These are phyloP conservation scores for Aphanomyces stellatus DNA, from an alignment of 352 stramenopile genomes.

Conservation along the genomic window DNA sequence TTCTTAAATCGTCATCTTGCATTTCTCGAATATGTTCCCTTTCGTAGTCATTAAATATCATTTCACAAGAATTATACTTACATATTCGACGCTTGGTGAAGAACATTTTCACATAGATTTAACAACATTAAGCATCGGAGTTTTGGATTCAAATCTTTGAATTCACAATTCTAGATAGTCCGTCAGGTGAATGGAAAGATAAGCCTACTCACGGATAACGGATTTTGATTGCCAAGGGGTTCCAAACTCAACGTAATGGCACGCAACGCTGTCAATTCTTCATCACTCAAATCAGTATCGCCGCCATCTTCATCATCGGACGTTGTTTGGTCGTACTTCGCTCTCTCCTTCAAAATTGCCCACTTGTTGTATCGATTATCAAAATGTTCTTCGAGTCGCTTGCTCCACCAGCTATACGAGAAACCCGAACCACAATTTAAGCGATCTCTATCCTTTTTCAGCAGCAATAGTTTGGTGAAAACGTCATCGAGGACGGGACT, in stretches of 20 bases:
- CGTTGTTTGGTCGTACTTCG: conserved; percentile 44
- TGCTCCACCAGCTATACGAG: conserved; percentile 86
- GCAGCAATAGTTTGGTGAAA: conserved; percentile 77
- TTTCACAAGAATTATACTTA: conserved; percentile 17
- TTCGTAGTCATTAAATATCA: not conserved
- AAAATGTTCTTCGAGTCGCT: conserved; percentile 78
- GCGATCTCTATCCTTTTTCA: conserved; percentile 73
- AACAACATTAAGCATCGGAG: conserved; percentile 74
- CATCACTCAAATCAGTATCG: conserved; percentile 2
- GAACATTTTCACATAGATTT: conserved; percentile 71
- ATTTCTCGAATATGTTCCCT: conserved; percentile 81
- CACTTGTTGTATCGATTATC: conserved; percentile 73
- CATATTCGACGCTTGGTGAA: conserved; percentile 72
- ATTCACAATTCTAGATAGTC: not conserved
- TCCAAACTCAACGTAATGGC: not conserved
- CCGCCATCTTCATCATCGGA: conserved; percentile 64
- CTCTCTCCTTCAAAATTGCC: conserved; percentile 67
- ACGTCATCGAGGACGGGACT: conserved; percentile 71
- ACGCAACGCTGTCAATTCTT: not conserved
- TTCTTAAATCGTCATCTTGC: conserved; percentile 76
- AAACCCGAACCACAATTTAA: conserved; percentile 65
- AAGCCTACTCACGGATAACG: too few relatives aligned
- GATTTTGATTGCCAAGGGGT: not conserved
- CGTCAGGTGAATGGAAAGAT: not conserved
- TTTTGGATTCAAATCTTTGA: not conserved